Evolutionary conservation across 2,329 filamentous ascomycete genomes (phyloP), one percentile per base, ranked within the genome.

Genomic region (Hirsutella rhossiliensis): DNA sequence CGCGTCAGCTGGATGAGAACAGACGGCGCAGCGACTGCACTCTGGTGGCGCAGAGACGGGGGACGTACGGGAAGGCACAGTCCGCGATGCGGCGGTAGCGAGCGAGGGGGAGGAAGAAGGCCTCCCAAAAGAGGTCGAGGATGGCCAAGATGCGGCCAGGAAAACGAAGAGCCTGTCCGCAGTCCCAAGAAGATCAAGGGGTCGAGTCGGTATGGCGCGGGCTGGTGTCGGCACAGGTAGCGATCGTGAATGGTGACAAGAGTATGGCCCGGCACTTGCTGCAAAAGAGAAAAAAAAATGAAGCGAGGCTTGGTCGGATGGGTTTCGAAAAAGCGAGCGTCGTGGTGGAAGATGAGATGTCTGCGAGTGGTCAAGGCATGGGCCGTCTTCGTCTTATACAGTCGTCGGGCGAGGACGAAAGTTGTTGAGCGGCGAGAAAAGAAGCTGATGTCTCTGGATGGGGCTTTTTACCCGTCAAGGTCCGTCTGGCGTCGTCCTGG

Each of bases 1-100:
- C 56, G 65, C 62, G 46, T 52, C 18, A 37, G 34, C n/a, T 19
- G 17, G 17, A 18, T 5, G 3, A 3, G 34, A 37, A 18, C 18
- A 17, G 34, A n/a, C n/a, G 18, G 34, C 15, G 5, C 9, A 37
- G 34, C 5, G 17, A 17, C 15, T n/a, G 9, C 15, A 37, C 34
- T 11, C 18, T 17, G 15, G 34, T 6, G 17, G 34, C n/a, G 7
- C 13, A n/a, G 34, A 11, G 17, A 37, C 2, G 9, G 23, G 23
- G 2, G 23, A 9, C 23, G 23, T 5, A 37, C 34, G n/a, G 18
- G 34, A 17, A 11, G 11, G 18, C 9, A 11, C 15, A 15, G 9
- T n/a, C 15, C 17, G 34, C 18, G 34, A 37, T 17, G 12, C 11
- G 7, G 34, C 5, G 34, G n/a, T 37, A 37, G 34, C 34, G 34